Evolutionary conservation across 495 filamentous ascomycete genomes (phyloP), one percentile per base, ranked within the genome.

Genomic region (Talaromyces thailandensis): DNA sequence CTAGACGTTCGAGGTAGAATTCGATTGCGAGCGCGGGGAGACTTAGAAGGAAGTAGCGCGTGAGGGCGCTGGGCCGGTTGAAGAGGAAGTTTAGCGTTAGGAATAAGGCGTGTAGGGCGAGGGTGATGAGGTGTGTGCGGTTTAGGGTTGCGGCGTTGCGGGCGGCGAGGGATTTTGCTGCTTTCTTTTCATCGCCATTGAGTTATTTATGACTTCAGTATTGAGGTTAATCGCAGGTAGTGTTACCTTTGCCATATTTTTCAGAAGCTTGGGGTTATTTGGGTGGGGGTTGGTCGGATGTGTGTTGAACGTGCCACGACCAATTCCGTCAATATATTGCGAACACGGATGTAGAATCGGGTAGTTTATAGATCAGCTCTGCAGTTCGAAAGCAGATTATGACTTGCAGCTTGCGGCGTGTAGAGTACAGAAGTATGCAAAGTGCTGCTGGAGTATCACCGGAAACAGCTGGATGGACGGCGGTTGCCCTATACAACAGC

Each of bases 91-190:
- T 83, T 28, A 86, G 78, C 28, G 91, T 63, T 31, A 94, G 76
- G 79, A 91, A 97, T 70, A 92, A 68, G 37, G 70, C 66, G 71
- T 97, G 92, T 58, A 93, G 72, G 55, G 72, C 67, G 61, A 88
- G 77, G 18, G 89, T 85, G 63, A 88, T 88, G 37, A 89, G 75
- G 69, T 94, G 93, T 21, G 92, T 90, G 68, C 87, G 89, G 65
- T 86, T 87, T 53, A 98, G 85, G 43, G 84, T 74, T 23, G 80
- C 71, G 56, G 82, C 75, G 75, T 98, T 98, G 76, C 87, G 83
- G 56, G 87, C 85, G 8, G 94, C 95, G 56, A 91, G 85, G 65
- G 91, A 86, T 80, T 98, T 98, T 71, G 88, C 85, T 64, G 95
- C 92, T 89, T 96, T 98, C 83, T 23, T 23, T 35, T 11, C 8